Evolutionary conservation across 345 rosid genomes (phyloP).

Genomic region (Linum tenue): DNA sequence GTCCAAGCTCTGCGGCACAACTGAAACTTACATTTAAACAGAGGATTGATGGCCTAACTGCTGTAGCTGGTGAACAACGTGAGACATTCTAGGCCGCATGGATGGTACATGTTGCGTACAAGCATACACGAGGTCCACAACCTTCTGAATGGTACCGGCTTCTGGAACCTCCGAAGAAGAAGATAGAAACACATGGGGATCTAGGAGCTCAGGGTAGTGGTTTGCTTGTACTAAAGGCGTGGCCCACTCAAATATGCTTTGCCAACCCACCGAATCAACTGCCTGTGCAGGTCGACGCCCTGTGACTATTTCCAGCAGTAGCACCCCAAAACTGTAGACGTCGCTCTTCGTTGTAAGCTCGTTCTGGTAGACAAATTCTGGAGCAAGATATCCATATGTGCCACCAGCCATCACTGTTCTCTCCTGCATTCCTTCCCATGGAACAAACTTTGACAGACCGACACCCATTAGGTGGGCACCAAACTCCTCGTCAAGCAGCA

Average conservation of each 20-base stretch:
- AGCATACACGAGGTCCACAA: slow-evolving; percentile 86
- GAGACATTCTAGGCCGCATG: slow-evolving; percentile 94
- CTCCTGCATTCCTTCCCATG: slow-evolving; percentile 98
- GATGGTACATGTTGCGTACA: slow-evolving; percentile 96
- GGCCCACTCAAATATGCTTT: slow-evolving; percentile 97
- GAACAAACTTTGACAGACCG: slow-evolving; percentile 90
- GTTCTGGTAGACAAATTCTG: slow-evolving; percentile 82
- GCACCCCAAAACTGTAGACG: slow-evolving; percentile 93
- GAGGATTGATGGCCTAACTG: slow-evolving; percentile 23
- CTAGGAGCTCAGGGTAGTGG: slow-evolving; percentile 73
- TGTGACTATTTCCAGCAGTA: slow-evolving; percentile 72
- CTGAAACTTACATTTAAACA: background rate
- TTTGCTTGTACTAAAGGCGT: slow-evolving; percentile 88
- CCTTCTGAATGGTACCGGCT: slow-evolving; percentile 72
- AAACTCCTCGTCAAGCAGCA: slow-evolving; percentile 84
- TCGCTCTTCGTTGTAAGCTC: slow-evolving; percentile 96
- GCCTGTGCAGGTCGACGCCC: slow-evolving; percentile 94
- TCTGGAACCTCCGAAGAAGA: slow-evolving; percentile 58
- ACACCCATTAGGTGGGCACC: slow-evolving; percentile 94
- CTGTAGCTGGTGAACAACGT: slow-evolving; percentile 88
- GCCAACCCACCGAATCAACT: slow-evolving; percentile 88
- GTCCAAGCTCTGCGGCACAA: too few relatives aligned
- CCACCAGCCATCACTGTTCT: slow-evolving; percentile 95
- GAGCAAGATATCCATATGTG: slow-evolving; percentile 92
- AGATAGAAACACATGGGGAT: slow-evolving; percentile 53